Evolutionary conservation across 345 rosid species (phyloP).

Genomic region (Nasturtium officinale): DNA sequence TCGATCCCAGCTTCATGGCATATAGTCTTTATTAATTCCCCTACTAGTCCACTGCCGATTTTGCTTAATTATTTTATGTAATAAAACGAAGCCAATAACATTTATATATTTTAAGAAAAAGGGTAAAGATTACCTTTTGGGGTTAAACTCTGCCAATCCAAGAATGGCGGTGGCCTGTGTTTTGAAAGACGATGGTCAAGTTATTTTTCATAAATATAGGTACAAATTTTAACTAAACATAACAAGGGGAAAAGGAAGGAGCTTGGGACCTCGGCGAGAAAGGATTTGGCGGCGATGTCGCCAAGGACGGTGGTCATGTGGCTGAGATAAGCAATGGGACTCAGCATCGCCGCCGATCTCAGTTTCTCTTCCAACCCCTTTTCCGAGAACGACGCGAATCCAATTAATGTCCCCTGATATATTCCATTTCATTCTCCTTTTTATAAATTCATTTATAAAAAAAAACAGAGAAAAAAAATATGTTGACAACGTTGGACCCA

Average conservation of each 20-base stretch:
- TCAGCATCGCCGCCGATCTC: constrained; percentile 70
- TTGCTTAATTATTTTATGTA: background rate
- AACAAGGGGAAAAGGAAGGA: background rate
- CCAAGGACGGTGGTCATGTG: constrained; percentile 79
- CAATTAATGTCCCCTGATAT: constrained; percentile 78
- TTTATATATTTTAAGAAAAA: background rate
- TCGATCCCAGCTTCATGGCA: constrained; percentile 68
- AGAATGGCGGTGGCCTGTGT: constrained; percentile 56
- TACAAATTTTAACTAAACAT: background rate
- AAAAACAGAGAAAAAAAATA: background rate
- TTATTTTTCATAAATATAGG: background rate
- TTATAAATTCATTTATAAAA: background rate
- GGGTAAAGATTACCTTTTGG: constrained; percentile 57
- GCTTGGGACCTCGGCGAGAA: constrained; percentile 72
- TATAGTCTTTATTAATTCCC: constrained; percentile 48
- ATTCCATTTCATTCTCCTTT: background rate
- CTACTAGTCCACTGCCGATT: constrained; percentile 55
- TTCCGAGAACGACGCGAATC: constrained; percentile 77
- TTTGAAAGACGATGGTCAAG: constrained; percentile 9
- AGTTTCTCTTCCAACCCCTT: constrained; percentile 61
- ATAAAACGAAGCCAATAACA: background rate
- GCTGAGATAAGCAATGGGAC: constrained; percentile 93
- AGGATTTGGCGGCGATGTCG: constrained; percentile 60
- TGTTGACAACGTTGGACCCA: constrained; percentile 36
- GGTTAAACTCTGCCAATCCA: constrained; percentile 81